These are phyloP conservation scores for Dryas drummondii DNA, from an alignment of 306 rosid species.

Conservation along the genomic window DNA sequence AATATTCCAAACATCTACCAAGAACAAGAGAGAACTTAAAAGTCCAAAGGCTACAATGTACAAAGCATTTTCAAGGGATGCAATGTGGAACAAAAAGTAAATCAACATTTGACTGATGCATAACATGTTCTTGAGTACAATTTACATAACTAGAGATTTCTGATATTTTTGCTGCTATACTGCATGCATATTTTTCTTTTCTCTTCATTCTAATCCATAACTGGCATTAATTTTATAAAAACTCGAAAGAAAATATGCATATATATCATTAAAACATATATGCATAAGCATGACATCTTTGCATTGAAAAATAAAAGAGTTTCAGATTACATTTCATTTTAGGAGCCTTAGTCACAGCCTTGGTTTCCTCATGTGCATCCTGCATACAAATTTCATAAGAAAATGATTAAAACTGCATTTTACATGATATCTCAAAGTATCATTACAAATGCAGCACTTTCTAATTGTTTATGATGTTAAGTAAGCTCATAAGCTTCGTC, in stretches of 20 bases:
- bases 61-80: background rate
- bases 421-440: background rate
- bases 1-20: background rate
- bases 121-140: background rate
- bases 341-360: conserved; percentile 82
- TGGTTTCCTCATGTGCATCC: conserved; percentile 80
- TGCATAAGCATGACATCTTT: background rate
- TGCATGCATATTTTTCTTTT: background rate
- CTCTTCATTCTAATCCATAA: background rate
- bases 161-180: background rate
- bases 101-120: background rate
- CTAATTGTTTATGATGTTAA: background rate
- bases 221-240: background rate
- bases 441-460: too few species aligned
- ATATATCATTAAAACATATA: background rate
- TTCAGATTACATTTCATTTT: conserved; percentile 73
- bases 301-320: background rate
- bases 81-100: background rate
- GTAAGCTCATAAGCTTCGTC: background rate
- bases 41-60: background rate
- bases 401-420: conserved; percentile 12
- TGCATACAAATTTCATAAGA: conserved; percentile 36
- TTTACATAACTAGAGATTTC: background rate
- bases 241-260: background rate
- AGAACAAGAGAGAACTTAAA: background rate